Percentiles rank a stretch among this genome's conserved stretches.
phyloP scores from a whole-genome alignment of 23 red algal species.

The Gracilaria caudata region DNA sequence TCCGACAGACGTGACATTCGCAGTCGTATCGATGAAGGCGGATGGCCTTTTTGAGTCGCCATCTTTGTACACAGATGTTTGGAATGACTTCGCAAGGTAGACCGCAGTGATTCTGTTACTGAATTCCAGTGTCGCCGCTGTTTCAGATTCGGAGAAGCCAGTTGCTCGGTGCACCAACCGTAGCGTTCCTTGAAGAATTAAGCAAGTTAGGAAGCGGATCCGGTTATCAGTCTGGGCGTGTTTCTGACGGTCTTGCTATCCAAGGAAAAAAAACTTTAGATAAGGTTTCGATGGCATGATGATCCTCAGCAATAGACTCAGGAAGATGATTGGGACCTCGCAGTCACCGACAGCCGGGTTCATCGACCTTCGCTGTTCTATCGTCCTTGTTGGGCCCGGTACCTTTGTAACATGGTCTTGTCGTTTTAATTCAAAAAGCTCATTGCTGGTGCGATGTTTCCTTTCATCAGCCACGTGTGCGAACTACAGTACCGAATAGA shows the following conservation, averaged over 20 bases:
- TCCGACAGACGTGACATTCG: constrained; percentile 23
- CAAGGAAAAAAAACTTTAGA: no score
- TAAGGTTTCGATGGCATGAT: no score
- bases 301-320: background rate
- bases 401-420: no score
- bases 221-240: background rate
- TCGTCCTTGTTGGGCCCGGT: background rate
- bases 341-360: background rate
- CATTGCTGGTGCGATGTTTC: no score
- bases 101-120: no score
- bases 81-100: background rate
- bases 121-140: no score
- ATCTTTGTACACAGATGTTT: background rate
- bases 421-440: background rate
- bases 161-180: background rate
- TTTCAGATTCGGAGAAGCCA: background rate
- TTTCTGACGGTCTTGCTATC: no score
- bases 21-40: background rate
- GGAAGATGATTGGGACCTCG: background rate
- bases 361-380: background rate
- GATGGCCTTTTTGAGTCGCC: constrained; percentile 16
- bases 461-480: background rate
- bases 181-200: no score
- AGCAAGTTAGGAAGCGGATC: background rate
- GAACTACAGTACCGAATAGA: background rate